A percentile compares a stretch with the other conserved stretches of the same genome.
Evolutionary conservation across 768 basidiomycete genomes (phyloP).

Genomic region (Boletus sensibilis): DNA sequence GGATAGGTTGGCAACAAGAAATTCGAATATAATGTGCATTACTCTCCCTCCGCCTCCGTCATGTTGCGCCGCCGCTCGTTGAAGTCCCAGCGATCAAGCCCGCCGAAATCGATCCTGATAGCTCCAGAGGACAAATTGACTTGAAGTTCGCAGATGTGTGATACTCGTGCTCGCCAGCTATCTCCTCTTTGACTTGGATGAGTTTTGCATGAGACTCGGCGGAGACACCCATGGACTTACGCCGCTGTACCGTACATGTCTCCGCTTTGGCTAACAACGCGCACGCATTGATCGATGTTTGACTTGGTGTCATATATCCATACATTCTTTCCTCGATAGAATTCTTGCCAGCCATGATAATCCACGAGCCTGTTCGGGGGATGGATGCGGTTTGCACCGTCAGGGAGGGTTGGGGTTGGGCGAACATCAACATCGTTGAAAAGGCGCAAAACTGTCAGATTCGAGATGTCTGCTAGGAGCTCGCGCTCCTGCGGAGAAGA

Average conservation of each 20-base stretch:
- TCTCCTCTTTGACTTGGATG: slow-evolving; percentile 55
- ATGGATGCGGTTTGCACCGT: slow-evolving; percentile 44
- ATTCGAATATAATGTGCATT: not conserved
- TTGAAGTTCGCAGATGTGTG: slow-evolving; percentile 72
- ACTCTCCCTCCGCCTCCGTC: slow-evolving; percentile 43
- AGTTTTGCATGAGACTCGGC: not conserved
- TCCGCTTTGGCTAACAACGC: slow-evolving; percentile 61
- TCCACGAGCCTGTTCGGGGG: slow-evolving; percentile 62
- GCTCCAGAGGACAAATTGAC: slow-evolving; percentile 58
- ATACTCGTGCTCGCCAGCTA: slow-evolving; percentile 73
- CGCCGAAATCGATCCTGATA: slow-evolving; percentile 74
- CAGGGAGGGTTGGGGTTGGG: slow-evolving; percentile 45
- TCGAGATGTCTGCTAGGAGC: slow-evolving; percentile 52
- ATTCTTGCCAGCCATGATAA: slow-evolving; percentile 66
- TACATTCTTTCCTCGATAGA: slow-evolving; percentile 62
- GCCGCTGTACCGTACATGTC: slow-evolving; percentile 76
- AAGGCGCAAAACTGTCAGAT: slow-evolving; percentile 62
- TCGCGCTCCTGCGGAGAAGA: slow-evolving; percentile 40
- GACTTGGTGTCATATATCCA: slow-evolving; percentile 77
- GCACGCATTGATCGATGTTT: slow-evolving; percentile 62
- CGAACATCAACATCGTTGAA: slow-evolving; percentile 72
- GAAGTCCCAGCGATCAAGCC: slow-evolving; percentile 71
- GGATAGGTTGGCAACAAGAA: not conserved
- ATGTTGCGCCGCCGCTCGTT: slow-evolving; percentile 62
- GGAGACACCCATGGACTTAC: slow-evolving; percentile 42